Evolutionary conservation across 148 eudicot genomes (phyloP), one percentile per base, ranked within the genome.

Genomic region (Rhododendron williamsianum): DNA sequence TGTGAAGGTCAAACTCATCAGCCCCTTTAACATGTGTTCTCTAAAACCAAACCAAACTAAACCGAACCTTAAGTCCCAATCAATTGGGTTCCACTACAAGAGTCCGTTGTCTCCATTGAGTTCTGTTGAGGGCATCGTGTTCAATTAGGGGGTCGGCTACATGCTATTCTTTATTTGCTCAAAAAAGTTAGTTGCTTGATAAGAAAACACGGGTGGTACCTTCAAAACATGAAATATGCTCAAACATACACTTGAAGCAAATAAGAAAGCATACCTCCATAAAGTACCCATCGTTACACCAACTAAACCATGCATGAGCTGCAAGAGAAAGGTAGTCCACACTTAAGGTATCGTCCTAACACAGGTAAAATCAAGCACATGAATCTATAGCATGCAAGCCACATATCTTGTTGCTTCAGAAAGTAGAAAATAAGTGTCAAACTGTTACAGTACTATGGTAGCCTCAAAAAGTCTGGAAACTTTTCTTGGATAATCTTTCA

Each of bases 291-390:
- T 95, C 49, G 96, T 88, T 35, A 97, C 85, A 80, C 98, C 99
- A 85, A 95, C 92, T 80, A 97, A 82, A 77, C 98, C 99, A 82
- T 97, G 95, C 93, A 92, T 87, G 83, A 95, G 90, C 98, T 96
- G 94, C 77, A 80, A 87, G 48, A 88, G 46, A 48, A 81, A 52
- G 30, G 73, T 23, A 87, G 38, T 30, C 69, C 23, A 12, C 63
- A 81, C 48, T 41, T 81, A 63, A 76, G 86, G 36, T 83, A 76
- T 27, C 33, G 0, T 7, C 36, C 19, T 27, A 41, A 41, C 45
- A n/a, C 21, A 19, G 48, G 30, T 78, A 13, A n/a, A 18, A 23
- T 36, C 21, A 45, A 77, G 23, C 45, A 54, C 43, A 69, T 83
- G 63, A 54, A 38, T 25, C 43, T 81, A 85, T 19, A 71, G 21